Evolutionary conservation across 2,329 filamentous ascomycete genomes (phyloP).

Genomic region (Pseudomassariella vexata): DNA sequence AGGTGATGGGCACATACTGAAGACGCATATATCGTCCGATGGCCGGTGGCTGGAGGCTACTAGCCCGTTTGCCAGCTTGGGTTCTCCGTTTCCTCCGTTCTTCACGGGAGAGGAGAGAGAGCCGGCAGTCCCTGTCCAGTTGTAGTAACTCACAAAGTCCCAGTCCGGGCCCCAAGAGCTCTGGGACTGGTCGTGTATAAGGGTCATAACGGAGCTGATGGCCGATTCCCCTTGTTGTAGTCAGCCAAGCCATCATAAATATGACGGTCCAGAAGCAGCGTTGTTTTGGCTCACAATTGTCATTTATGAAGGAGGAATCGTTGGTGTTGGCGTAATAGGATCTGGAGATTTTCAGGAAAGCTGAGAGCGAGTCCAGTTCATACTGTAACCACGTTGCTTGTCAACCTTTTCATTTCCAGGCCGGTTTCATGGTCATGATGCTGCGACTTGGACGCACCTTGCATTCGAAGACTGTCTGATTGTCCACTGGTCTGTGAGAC

Average conservation of each 20-base stretch:
- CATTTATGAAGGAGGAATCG: slow-evolving; percentile 4
- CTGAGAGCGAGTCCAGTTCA: slow-evolving; percentile 2
- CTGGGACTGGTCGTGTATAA: slow-evolving; percentile 4
- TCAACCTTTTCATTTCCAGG: too few species aligned
- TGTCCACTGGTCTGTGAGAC: not conserved
- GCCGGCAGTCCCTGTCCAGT: slow-evolving; percentile 4
- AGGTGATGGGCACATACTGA: not conserved
- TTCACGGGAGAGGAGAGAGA: slow-evolving; percentile 1
- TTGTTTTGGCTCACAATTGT: slow-evolving; percentile 5
- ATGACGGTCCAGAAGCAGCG: too few species aligned
- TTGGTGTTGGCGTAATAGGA: slow-evolving; percentile 3
- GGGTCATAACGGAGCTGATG: slow-evolving; percentile 1
- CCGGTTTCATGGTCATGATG: too few species aligned
- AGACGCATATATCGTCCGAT: slow-evolving; percentile 1
- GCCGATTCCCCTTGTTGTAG: slow-evolving; percentile 1
- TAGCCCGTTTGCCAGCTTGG: slow-evolving; percentile 1
- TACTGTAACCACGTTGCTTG: not conserved
- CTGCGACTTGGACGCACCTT: not conserved
- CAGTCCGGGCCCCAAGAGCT: slow-evolving; percentile 3
- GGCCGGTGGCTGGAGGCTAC: slow-evolving; percentile 3
- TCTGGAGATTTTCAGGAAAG: slow-evolving; percentile 3
- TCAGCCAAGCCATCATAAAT: too few species aligned
- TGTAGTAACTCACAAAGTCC: slow-evolving; percentile 4
- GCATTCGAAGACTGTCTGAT: slow-evolving; percentile 4
- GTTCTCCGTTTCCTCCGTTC: slow-evolving; percentile 4